Percentiles rank a stretch among this genome's conserved stretches.
Conservation (phyloP, 257 asterid genomes). For the Haberlea rhodopensis region DNA sequence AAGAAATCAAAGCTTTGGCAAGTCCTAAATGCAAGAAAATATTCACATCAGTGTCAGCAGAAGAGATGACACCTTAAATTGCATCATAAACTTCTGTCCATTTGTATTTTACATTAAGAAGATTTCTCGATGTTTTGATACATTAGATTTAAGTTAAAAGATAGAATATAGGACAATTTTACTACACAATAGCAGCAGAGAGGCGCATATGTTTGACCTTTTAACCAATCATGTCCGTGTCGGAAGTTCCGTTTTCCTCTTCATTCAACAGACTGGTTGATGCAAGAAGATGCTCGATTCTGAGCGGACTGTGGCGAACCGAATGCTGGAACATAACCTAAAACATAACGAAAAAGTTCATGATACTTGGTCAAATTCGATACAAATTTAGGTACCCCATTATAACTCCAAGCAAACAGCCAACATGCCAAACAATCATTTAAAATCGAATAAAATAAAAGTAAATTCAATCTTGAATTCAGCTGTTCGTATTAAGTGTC, state of each 20-base stretch:
- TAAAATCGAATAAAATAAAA: not conserved
- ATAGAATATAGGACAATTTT: not conserved
- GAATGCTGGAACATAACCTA: slow-evolving; percentile 87
- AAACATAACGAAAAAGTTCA: slow-evolving; percentile 22
- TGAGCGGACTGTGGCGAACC: slow-evolving; percentile 74
- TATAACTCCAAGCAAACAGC: not conserved
- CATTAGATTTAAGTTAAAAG: no score
- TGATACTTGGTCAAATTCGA: not conserved
- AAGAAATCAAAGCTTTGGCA: no score
- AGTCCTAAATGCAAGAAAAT: not conserved
- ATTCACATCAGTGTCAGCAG: not conserved
- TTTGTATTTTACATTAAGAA: not conserved
- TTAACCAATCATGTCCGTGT: slow-evolving; percentile 69
- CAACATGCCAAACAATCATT: not conserved
- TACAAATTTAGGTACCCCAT: not conserved
- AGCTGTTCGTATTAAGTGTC: not conserved
- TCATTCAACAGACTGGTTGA: slow-evolving; percentile 39
- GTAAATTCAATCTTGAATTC: not conserved
- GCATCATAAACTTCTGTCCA: not conserved
- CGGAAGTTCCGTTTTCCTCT: slow-evolving; percentile 36
- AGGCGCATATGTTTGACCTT: not conserved
- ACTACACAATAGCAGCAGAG: not conserved
- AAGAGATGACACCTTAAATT: not conserved
- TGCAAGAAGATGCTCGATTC: slow-evolving; percentile 67
- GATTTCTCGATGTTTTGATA: no score